Conservation (phyloP, 257 asterid genomes). For the Echites panduratus region DNA sequence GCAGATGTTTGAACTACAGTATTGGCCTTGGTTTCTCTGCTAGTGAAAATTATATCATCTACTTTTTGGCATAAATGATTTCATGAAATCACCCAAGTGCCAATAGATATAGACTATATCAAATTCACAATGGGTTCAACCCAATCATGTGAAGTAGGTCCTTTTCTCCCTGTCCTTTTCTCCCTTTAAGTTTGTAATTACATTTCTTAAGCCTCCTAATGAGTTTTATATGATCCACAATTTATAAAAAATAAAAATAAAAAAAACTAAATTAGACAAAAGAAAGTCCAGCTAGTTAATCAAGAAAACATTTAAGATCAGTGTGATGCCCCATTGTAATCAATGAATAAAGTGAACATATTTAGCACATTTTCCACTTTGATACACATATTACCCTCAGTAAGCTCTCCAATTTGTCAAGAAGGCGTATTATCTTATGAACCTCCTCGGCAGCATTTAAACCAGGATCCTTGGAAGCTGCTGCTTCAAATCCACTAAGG, state of each 20-base stretch:
- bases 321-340: not conserved
- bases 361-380: not conserved
- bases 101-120: not conserved
- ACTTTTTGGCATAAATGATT: not conserved
- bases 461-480: slow-evolving; percentile 86
- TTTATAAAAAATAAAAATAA: too few relatives aligned
- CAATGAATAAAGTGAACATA: not conserved
- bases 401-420: slow-evolving; percentile 61
- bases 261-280: not conserved
- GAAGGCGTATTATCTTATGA: slow-evolving; percentile 56
- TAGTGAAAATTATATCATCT: not conserved
- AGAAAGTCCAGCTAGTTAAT: not conserved
- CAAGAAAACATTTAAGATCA: not conserved
- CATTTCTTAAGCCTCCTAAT: not conserved
- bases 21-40: not conserved
- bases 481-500: slow-evolving; percentile 97
- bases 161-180: not conserved
- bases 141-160: not conserved
- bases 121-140: too few relatives aligned
- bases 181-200: not conserved
- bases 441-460: slow-evolving; percentile 72
- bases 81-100: not conserved
- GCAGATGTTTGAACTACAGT: not conserved
- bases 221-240: not conserved
- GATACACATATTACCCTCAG: slow-evolving; percentile 41